phyloP scores from a whole-genome alignment of 208 protist genomes.

The Herpetomonas samuelpessoai region DNA sequence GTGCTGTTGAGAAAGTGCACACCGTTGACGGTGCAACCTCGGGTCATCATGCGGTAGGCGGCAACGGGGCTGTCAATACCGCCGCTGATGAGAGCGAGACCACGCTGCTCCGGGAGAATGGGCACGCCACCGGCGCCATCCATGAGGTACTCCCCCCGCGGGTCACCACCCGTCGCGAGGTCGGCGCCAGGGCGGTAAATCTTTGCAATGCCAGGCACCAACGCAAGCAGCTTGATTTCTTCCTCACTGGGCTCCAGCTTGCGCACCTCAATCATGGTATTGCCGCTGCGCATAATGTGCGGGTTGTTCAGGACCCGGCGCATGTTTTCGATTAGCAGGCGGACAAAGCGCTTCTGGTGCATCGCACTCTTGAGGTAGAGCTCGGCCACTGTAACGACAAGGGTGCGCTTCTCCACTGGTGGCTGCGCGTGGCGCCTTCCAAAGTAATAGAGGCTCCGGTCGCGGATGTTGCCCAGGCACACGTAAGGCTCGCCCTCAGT shows the following conservation, averaged over 20 bases:
- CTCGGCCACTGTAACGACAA: constrained; percentile 78
- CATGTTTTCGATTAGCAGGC: constrained; percentile 54
- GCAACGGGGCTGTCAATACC: constrained; percentile 87
- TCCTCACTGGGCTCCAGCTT: constrained; percentile 38
- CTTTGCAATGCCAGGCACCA: constrained; percentile 74
- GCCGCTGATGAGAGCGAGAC: constrained; percentile 71
- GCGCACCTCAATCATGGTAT: constrained; percentile 71
- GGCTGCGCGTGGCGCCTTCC: constrained; percentile 61
- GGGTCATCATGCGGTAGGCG: constrained; percentile 85
- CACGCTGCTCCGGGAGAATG: constrained; percentile 50
- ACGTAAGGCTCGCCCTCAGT: constrained; percentile 64
- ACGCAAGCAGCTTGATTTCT: constrained; percentile 48
- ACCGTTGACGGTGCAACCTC: constrained; percentile 66
- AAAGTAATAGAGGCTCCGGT: constrained; percentile 42
- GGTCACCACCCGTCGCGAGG: constrained; percentile 41
- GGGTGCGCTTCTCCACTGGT: constrained; percentile 33
- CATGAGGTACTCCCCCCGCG: constrained; percentile 40
- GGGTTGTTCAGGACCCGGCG: constrained; percentile 64
- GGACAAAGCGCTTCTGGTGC: constrained; percentile 67
- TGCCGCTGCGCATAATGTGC: constrained; percentile 62
- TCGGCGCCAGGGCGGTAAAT: constrained; percentile 42
- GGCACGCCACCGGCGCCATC: constrained; percentile 70
- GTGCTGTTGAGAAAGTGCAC: constrained; percentile 87
- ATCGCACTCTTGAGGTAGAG: constrained; percentile 76
- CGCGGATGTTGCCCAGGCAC: constrained; percentile 52